Evolutionary conservation across 257 asterid genomes (phyloP), one percentile per base, ranked within the genome.

Genomic region (Petunia axillaris): DNA sequence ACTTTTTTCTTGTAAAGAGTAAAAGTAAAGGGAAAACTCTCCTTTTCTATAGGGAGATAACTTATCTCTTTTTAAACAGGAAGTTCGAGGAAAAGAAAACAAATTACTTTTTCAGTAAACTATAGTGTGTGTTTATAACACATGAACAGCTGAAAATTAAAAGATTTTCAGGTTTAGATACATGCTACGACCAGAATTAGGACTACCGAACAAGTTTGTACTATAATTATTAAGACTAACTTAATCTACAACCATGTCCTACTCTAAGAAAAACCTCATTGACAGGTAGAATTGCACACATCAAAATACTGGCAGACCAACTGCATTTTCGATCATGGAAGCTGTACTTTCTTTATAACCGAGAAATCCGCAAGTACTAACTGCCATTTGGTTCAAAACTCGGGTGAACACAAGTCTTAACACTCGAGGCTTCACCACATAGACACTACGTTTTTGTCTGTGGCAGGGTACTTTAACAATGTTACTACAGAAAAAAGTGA

Each of bases 281-380:
- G 55, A n/a, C 15, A 67, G 43, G 75, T 67, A 67, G 8, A 43
- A 67, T 67, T 15, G 76, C 76, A 70, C 41, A 70, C 16, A 15
- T 16, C 76, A 16, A 46, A 70, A 16, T 6, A 40, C 36, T 40
- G 53, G 53, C 3, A 25, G 25, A 25, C 25, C 25, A 25, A 25
- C 25, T 25, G 25, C 25, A 25, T 25, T 25, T 25, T 25, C 25
- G 25, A 25, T 25, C 25, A 25, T 25, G 25, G 25, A 25, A 25
- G 0, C 25, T 25, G 25, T 25, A 25, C 25, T 25, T 25, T 25
- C 25, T 25, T n/a, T n/a, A n/a, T n/a, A n/a, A n/a, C n/a, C n/a
- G n/a, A n/a, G n/a, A n/a, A n/a, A n/a, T n/a, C n/a, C n/a, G n/a
- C n/a, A n/a, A n/a, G n/a, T n/a, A n/a, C n/a, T n/a, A 25, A 25